Percentiles rank a stretch among this genome's conserved stretches.
These are phyloP conservation scores for Sporothrix sp. DNA, from an alignment of 2,329 filamentous ascomycete species.

Conservation along the genomic window DNA sequence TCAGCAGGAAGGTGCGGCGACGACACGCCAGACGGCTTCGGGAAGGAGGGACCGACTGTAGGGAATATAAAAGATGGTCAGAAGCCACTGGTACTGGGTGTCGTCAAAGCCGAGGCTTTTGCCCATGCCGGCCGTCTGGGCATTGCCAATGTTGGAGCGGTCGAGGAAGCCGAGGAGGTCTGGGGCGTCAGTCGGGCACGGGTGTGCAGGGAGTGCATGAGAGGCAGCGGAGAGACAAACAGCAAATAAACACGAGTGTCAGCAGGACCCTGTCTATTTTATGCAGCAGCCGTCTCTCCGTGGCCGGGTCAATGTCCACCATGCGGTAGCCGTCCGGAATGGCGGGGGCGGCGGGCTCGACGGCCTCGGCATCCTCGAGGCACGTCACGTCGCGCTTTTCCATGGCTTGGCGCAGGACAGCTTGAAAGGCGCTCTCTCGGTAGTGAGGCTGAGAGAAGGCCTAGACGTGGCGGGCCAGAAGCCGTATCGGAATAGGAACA, in stretches of 20 bases:
- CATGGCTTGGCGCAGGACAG: too few relatives aligned
- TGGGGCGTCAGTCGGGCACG: neutral
- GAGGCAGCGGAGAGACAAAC: constrained; percentile 16
- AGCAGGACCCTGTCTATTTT: constrained; percentile 27
- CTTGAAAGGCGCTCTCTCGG: too few relatives aligned
- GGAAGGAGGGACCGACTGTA: constrained; percentile 26
- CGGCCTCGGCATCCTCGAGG: neutral
- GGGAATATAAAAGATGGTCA: constrained; percentile 37
- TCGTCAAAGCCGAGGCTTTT: constrained; percentile 29
- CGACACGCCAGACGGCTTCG: neutral
- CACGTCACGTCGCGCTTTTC: constrained; percentile 6
- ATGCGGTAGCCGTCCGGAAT: constrained; percentile 7
- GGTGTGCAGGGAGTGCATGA: neutral
- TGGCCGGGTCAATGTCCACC: constrained; percentile 21
- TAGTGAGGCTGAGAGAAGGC: too few relatives aligned
- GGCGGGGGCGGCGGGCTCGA: neutral
- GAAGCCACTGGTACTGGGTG: constrained; percentile 33
- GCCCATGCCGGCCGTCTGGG: constrained; percentile 21
- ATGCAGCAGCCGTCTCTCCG: constrained; percentile 26
- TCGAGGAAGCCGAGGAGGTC: constrained; percentile 21
- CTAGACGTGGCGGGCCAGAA: too few relatives aligned
- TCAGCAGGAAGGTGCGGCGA: neutral
- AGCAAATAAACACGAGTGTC: constrained; percentile 25
- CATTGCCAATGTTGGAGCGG: constrained; percentile 22
- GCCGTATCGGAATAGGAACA: too few relatives aligned